Evolutionary conservation across 2,329 filamentous ascomycete genomes (phyloP).

Genomic region (Cryoendolithus antarcticus): DNA sequence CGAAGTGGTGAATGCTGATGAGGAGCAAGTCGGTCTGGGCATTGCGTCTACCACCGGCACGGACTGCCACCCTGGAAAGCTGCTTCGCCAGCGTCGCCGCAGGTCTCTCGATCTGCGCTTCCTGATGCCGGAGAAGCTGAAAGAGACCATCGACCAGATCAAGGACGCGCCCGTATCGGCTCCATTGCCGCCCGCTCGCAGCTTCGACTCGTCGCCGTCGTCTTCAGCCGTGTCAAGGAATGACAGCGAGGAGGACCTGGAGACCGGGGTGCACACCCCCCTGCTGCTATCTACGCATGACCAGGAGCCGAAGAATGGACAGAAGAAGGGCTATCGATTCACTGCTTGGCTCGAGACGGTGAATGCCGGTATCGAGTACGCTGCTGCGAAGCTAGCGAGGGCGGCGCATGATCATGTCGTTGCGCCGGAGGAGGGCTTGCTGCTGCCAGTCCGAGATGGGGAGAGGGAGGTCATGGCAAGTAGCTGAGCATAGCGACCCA

Average conservation of each 20-base stretch:
- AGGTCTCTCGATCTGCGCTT: neutral
- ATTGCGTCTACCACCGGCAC: too few species aligned
- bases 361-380: slow-evolving; percentile 11
- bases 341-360: slow-evolving; percentile 9
- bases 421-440: slow-evolving; percentile 14
- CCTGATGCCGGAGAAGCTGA: too few species aligned
- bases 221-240: neutral
- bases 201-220: neutral
- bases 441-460: slow-evolving; percentile 13
- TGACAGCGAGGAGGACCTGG: neutral
- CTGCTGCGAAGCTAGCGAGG: slow-evolving; percentile 10
- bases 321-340: neutral
- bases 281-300: neutral
- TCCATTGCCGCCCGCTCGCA: slow-evolving; percentile 3
- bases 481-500: too few species aligned
- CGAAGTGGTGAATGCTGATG: too few species aligned
- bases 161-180: slow-evolving; percentile 2
- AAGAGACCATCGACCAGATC: neutral
- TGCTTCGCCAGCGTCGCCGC: too few species aligned
- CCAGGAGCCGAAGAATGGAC: neutral
- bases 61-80: too few species aligned
- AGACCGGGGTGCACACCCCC: neutral
- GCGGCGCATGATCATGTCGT: slow-evolving; percentile 12
- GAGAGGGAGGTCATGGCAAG: slow-evolving; percentile 10
- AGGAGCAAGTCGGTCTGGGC: too few species aligned